Evolutionary conservation across 768 basidiomycete species (phyloP).

Genomic region (Cystofilobasidium bisporidii): DNA sequence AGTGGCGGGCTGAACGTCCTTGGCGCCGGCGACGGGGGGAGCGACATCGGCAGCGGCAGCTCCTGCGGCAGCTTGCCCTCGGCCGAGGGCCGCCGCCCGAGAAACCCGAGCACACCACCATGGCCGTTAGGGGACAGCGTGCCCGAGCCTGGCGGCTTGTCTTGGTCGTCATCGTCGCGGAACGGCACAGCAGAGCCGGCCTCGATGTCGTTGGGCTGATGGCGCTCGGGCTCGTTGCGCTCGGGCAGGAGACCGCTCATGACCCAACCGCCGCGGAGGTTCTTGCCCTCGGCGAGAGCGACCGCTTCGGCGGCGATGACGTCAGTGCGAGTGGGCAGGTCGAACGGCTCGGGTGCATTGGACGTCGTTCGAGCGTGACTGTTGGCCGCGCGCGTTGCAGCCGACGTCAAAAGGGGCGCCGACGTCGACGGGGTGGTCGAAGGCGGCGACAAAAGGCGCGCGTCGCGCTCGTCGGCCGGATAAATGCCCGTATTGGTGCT

Average conservation of each 20-base stretch:
- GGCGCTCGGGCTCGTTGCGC: conserved; percentile 6
- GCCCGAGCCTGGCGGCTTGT: conserved; percentile 1
- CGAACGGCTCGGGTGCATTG: conserved; percentile 33
- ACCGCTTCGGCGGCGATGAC: conserved; percentile 40
- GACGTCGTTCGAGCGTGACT: conserved; percentile 6
- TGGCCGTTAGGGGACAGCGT: neutral
- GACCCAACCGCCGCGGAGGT: conserved; percentile 41
- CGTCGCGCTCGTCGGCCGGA: neutral
- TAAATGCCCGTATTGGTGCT: conserved; percentile 12
- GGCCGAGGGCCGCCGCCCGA: conserved; percentile 1
- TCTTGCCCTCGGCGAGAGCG: conserved; percentile 36
- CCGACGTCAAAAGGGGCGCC: neutral
- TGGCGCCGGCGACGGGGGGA: conserved; percentile 21
- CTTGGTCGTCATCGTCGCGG: neutral
- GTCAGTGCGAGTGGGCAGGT: conserved; percentile 41
- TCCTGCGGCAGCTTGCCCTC: neutral
- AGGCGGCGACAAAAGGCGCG: neutral
- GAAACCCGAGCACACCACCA: conserved; percentile 10
- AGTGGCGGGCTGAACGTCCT: conserved; percentile 5
- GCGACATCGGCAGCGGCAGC: conserved; percentile 25
- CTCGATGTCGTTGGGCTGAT: conserved; percentile 40
- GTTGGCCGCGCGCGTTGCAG: neutral
- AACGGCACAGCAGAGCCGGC: conserved; percentile 36
- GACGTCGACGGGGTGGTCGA: neutral
- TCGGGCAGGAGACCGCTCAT: conserved; percentile 31